Base-by-base conservation (phyloP, 129 eudicot genomes). In the Flaveria sonorensis region DNA sequence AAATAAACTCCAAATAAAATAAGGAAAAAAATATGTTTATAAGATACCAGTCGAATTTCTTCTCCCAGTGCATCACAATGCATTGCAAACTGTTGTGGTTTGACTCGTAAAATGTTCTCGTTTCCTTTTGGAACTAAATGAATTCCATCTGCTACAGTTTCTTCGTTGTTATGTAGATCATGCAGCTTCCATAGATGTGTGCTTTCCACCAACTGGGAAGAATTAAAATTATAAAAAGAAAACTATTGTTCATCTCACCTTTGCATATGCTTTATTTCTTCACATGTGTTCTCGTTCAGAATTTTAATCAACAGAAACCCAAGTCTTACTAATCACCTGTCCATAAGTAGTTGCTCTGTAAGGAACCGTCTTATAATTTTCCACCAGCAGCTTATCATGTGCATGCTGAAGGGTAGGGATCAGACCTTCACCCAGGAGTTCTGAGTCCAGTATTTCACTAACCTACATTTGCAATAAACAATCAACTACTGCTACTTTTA, bases 321-420 rank as follows among this genome's bases (percentile, higher is more conserved):
- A 28, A 63, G 21, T 63, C 69, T 13, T 63, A 15, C 43, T 15
- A 63, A 71, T 63, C 71, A 93, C 98, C 98, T 90, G 95, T 42
- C 89, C 98, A 67, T 87, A 90, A 47, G 87, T 84, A 42, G 92
- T 85, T 64, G 97, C 98, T 67, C 81, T 81, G 77, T 90, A 88
- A 73, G 97, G 98, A 52, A 90, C 91, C 6, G 98, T 87, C 77
- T 77, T 78, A 23, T 88, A 91, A 80, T 87, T 90, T 77, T 82
- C 83, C 80, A 90, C 92, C 83, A 93, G 79, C 3, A 93, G 87
- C 26, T 85, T 77, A 84, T 93, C 98, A 81, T 90, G 89, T 47
- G 98, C 98, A 83, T 93, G 92, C 76, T 90, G 98, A 65, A 90
- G 83, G 74, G 91, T 88, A 36, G 98, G 97, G 81, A 90, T 93